Base-by-base conservation (phyloP, 257 asterid species). In the Forsythia viridissima region DNA sequence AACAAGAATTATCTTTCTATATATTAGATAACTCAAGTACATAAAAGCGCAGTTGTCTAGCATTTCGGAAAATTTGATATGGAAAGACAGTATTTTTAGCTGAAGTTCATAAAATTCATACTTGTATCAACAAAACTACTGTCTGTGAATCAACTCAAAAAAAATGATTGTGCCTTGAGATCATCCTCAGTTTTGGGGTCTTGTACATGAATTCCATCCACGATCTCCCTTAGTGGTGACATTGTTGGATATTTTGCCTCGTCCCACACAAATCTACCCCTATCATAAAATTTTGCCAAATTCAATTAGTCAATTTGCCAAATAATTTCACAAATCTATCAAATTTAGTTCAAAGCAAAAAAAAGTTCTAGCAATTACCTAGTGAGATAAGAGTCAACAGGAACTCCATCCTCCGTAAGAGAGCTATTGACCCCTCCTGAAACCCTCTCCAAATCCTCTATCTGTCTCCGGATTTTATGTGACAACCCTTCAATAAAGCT, bases 361-460 rank as follows among this genome's bases (percentile, higher is more conserved):
- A 48, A 30, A 76, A 7, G 18, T 10, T 12, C 70, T 71, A 65
- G 66, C 11, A 7, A 18, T 82, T 75, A 90, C 98, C 95, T 91
- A 46, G 96, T 92, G 81, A 92, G 98, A 76, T 94, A 94, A 75
- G 97, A 88, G 84, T 91, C 98, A 70, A 92, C 98, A 80, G 97
- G 98, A 77, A 91, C 96, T 30, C 97, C 97, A 87, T 94, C 98
- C 21, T 92, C 98, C 4, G 97, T 91, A 74, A 94, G 95, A 55
- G 97, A 92, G 86, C 91, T 92, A 76, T 93, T 91, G 79, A 88
- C 85, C 13, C 85, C 90, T 3, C 94, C 97, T 0, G 97, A 89
- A 46, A 88, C 89, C 90, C 89, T 91, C 96, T 94, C 98, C 90
- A 94, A 75, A 48, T 94, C 97, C 85, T 94, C 97, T 75, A 91